Evolutionary conservation across 176 grass and related monocot genomes (phyloP).

Genomic region (Triticum turgidum): DNA sequence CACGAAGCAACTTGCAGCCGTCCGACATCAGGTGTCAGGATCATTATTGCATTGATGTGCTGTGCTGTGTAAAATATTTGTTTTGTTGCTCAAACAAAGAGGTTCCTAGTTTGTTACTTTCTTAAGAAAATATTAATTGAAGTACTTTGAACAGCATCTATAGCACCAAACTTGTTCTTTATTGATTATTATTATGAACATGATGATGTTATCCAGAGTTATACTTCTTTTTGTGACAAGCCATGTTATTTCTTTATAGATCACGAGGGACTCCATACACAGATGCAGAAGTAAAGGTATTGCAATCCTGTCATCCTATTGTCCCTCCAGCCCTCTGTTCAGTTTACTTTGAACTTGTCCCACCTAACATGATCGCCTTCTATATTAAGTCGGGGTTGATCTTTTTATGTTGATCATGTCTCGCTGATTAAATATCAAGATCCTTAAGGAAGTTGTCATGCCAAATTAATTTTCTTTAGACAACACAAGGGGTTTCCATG

Average conservation of each 20-base stretch:
- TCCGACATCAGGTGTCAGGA: not conserved
- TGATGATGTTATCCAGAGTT: not conserved
- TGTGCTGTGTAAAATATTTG: not conserved
- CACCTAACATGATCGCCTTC: not conserved
- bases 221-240: constrained; percentile 8
- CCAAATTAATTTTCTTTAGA: not conserved
- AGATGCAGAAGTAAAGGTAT: constrained; percentile 95
- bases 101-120: not conserved
- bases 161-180: not conserved
- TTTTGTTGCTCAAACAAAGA: not conserved
- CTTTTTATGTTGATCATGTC: not conserved
- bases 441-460: not conserved
- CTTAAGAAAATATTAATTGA: not conserved
- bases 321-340: not conserved
- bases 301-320: not conserved
- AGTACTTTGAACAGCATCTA: not conserved
- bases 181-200: not conserved
- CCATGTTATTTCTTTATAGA: constrained; percentile 39
- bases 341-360: constrained; percentile 14
- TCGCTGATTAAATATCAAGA: not conserved
- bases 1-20: not conserved
- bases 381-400: not conserved
- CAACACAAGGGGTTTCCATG: not conserved
- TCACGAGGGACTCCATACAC: constrained; percentile 75
- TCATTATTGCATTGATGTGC: not conserved